These are phyloP conservation scores for Eucalyptus erythrocorys DNA, from an alignment of 345 rosid species.

Conservation along the genomic window DNA sequence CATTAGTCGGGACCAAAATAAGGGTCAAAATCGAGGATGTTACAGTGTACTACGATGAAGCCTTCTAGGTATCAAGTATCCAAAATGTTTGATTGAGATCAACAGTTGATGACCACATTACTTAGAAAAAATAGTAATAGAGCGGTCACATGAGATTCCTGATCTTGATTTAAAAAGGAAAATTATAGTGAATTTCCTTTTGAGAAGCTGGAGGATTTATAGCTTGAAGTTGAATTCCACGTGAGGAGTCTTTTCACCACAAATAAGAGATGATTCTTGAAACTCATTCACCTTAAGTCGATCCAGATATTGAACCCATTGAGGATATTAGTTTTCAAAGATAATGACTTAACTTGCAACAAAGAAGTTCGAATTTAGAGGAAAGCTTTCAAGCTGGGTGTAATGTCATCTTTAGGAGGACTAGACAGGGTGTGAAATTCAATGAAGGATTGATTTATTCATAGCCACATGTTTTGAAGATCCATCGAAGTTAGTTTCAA, in stretches of 20 bases:
- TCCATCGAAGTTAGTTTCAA: too few species aligned
- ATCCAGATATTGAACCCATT: not conserved
- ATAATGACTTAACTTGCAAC: not conserved
- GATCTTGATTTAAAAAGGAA: not conserved
- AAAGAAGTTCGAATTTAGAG: not conserved
- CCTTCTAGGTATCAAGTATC: not conserved
- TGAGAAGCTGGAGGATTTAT: not conserved
- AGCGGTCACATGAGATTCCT: not conserved
- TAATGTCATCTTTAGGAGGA: not conserved
- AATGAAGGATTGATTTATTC: too few species aligned
- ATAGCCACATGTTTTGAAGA: too few species aligned
- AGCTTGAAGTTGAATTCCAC: too few species aligned
- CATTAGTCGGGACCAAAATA: too few species aligned
- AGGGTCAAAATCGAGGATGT: too few species aligned
- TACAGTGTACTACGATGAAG: not conserved
- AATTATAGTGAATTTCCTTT: not conserved
- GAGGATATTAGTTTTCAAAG: not conserved
- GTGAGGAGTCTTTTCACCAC: too few species aligned
- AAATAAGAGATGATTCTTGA: not conserved
- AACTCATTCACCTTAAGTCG: not conserved
- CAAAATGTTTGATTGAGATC: not conserved
- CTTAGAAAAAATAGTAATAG: not conserved
- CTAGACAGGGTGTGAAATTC: not conserved
- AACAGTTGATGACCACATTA: not conserved
- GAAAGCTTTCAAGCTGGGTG: not conserved